Base-by-base conservation (phyloP, 306 rosid species). In the Arachis stenosperma region DNA sequence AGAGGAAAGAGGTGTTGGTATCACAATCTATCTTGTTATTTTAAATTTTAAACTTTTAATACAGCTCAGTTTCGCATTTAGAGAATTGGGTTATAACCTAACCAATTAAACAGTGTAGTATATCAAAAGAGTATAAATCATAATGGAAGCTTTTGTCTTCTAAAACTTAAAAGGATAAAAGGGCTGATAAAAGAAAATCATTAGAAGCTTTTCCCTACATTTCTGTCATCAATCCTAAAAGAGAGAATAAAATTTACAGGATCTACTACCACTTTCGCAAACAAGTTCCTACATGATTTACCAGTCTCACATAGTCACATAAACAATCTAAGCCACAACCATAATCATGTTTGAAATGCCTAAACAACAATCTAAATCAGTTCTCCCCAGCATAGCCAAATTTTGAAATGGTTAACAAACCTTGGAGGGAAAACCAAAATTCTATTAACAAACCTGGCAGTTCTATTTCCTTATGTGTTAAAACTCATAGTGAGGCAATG, bases 131-230 rank as follows among this genome's bases (percentile, higher is more conserved):
- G 14, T 11, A 56, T 12, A 67, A 74, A 57, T 61, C 55, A 50
- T 57, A 39, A 75, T 22, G 27, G 27, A 22, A 22, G 27, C 27
- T 22, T 43, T 57, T 65, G 36, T 48, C 40, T 43, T 60, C 37
- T 6, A 61, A 67, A 81, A 46, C 53, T 53, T 6, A 61, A 67
- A 81, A 46, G 50, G 51, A 67, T 44, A 44, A 54, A n/a, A 10
- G 60, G 57, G 10, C 41, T 62, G 65, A 75, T 40, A 53, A 76
- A 75, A 58, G 17, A 65, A 11, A 48, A 10, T 33, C 51, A 22
- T 43, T 37, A 44, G 48, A 44, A 59, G 22, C 39, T 70, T 51
- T n/a, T 59, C 48, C 33, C 6, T 36, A 7, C n/a, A 42, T 67
- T 51, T 64, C 53, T 62, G 36, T 36, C 42, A 36, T 52, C 55